phyloP scores from a whole-genome alignment of 257 asterid genomes.

The Solanum lignicaule region DNA sequence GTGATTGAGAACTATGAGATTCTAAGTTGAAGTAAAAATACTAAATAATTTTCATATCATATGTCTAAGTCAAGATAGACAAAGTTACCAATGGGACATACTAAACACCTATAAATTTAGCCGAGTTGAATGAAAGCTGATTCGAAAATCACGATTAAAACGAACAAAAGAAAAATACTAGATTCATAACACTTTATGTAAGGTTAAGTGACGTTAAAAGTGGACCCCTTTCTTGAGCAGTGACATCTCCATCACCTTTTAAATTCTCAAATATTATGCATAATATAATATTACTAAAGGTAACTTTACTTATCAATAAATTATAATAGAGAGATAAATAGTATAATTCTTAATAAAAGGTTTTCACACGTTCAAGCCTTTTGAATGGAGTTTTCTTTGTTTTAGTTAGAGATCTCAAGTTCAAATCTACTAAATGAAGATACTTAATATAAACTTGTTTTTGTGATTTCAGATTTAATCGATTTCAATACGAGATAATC shows the following conservation, averaged over 20 bases:
- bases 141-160: background rate
- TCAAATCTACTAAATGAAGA: too few species aligned
- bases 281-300: background rate
- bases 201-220: background rate
- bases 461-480: background rate
- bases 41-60: too few species aligned
- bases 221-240: background rate
- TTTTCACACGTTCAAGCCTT: background rate
- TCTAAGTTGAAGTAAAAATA: background rate
- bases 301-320: background rate
- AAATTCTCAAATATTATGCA: background rate
- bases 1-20: background rate
- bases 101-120: background rate
- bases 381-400: background rate
- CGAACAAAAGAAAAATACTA: background rate
- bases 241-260: background rate
- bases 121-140: background rate
- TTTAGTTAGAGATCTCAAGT: background rate
- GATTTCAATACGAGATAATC: fast-evolving
- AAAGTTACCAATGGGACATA: background rate
- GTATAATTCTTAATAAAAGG: background rate
- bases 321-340: too few species aligned
- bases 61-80: background rate
- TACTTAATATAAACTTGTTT: fast-evolving
- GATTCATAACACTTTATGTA: background rate